Percentiles rank a stretch among this genome's conserved stretches.
These are phyloP conservation scores for Calocybe indica DNA, from an alignment of 768 basidiomycete species.

Conservation along the genomic window DNA sequence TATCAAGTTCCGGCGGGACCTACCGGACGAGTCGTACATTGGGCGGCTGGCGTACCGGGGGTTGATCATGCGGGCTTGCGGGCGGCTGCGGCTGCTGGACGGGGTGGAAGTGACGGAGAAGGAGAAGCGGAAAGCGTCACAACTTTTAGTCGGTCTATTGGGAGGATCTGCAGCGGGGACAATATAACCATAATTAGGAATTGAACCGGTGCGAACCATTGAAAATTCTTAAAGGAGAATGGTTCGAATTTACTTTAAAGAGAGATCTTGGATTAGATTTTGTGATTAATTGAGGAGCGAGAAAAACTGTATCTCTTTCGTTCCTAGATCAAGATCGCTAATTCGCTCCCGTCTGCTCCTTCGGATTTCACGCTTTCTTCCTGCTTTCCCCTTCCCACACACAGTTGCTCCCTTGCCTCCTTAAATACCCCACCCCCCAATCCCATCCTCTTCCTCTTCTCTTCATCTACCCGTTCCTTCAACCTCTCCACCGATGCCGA, in stretches of 20 bases:
- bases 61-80: slow-evolving; percentile 74
- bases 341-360: slow-evolving; percentile 12
- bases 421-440: slow-evolving; percentile 15
- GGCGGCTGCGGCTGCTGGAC: slow-evolving; percentile 67
- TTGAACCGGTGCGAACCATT: not conserved
- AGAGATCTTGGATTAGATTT: slow-evolving; percentile 7
- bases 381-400: not conserved
- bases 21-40: slow-evolving; percentile 86
- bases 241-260: too few relatives aligned
- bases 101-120: slow-evolving; percentile 79
- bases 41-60: slow-evolving; percentile 88
- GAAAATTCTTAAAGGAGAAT: not conserved
- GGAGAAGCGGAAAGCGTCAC: slow-evolving; percentile 79
- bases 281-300: slow-evolving; percentile 4
- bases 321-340: slow-evolving; percentile 16
- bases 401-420: slow-evolving; percentile 2
- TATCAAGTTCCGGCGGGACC: slow-evolving; percentile 77
- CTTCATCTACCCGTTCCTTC: not conserved
- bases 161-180: slow-evolving; percentile 13
- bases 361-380: slow-evolving; percentile 6
- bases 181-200: slow-evolving; percentile 4
- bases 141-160: slow-evolving; percentile 55
- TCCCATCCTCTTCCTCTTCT: slow-evolving; percentile 5
- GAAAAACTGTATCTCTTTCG: slow-evolving; percentile 1
- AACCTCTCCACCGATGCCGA: slow-evolving; percentile 43